Evolutionary conservation across 2,329 filamentous ascomycete genomes (phyloP).

Genomic region (Paraphaeosphaeria minitans): DNA sequence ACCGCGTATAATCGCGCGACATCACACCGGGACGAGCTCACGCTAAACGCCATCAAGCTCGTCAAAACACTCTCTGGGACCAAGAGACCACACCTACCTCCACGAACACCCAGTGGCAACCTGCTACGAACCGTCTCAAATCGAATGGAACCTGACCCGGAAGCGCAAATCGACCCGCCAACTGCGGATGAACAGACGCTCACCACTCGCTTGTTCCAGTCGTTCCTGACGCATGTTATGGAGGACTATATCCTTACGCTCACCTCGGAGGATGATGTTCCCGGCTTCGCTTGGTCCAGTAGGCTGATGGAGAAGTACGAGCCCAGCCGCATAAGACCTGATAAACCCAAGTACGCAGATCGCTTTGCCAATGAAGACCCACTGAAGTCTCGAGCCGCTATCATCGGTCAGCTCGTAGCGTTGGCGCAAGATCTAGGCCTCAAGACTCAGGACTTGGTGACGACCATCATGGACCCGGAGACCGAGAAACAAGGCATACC

Average conservation of each 20-base stretch:
- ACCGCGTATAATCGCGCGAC: constrained; percentile 66
- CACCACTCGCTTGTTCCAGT: constrained; percentile 69
- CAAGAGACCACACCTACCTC: constrained; percentile 68
- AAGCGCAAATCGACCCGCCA: constrained; percentile 54
- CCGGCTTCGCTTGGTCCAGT: constrained; percentile 57
- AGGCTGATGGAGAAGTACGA: constrained; percentile 71
- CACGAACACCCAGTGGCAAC: constrained; percentile 60
- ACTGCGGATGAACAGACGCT: constrained; percentile 63
- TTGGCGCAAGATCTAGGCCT: constrained; percentile 64
- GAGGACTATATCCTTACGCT: constrained; percentile 72
- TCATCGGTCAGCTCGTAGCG: constrained; percentile 74
- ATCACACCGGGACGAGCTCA: constrained; percentile 65
- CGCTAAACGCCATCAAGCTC: constrained; percentile 71
- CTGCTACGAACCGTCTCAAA: constrained; percentile 46
- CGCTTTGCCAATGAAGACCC: constrained; percentile 68
- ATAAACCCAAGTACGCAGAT: constrained; percentile 65
- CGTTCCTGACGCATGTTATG: constrained; percentile 77
- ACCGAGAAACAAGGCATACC: constrained; percentile 49
- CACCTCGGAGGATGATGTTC: constrained; percentile 51
- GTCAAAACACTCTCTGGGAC: constrained; percentile 71
- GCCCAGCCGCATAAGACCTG: constrained; percentile 67
- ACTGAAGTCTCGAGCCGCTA: constrained; percentile 65
- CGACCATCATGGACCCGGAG: constrained; percentile 49
- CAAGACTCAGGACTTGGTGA: constrained; percentile 54
- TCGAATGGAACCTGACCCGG: constrained; percentile 58